Conservation (phyloP, 257 asterid species). For the Anisodus acutangulus region DNA sequence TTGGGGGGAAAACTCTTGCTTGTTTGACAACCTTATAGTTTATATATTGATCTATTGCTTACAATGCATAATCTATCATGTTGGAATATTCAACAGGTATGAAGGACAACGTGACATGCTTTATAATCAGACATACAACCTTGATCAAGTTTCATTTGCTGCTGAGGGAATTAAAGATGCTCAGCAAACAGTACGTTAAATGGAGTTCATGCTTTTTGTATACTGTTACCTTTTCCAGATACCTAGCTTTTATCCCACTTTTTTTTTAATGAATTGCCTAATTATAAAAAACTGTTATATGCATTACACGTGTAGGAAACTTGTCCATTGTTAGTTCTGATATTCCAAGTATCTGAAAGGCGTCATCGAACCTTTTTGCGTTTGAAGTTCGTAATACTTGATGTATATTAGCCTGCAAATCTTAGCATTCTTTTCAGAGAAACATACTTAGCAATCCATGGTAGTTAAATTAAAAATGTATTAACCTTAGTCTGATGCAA, state of each 20-base stretch:
- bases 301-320: neutral
- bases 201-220: slow-evolving; percentile 27
- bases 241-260: neutral
- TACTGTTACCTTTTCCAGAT: slow-evolving; percentile 14
- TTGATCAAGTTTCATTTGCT: slow-evolving; percentile 97
- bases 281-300: neutral
- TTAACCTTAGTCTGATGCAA: neutral
- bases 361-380: slow-evolving; percentile 3
- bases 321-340: slow-evolving; percentile 2
- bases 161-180: slow-evolving; percentile 98
- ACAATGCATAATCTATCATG: slow-evolving; percentile 14
- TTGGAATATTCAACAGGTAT: slow-evolving; percentile 59
- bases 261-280: neutral
- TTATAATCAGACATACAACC: slow-evolving; percentile 88
- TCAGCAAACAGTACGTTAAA: slow-evolving; percentile 86
- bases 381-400: neutral
- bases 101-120: slow-evolving; percentile 99
- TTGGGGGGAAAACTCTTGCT: neutral
- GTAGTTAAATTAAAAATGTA: neutral
- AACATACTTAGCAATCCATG: neutral
- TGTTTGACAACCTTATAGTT: neutral
- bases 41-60: neutral
- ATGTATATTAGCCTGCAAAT: neutral
- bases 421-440: neutral
- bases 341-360: slow-evolving; percentile 20